phyloP scores from a whole-genome alignment of 2,329 filamentous ascomycete species.

The Trichoderma afroharzianum region DNA sequence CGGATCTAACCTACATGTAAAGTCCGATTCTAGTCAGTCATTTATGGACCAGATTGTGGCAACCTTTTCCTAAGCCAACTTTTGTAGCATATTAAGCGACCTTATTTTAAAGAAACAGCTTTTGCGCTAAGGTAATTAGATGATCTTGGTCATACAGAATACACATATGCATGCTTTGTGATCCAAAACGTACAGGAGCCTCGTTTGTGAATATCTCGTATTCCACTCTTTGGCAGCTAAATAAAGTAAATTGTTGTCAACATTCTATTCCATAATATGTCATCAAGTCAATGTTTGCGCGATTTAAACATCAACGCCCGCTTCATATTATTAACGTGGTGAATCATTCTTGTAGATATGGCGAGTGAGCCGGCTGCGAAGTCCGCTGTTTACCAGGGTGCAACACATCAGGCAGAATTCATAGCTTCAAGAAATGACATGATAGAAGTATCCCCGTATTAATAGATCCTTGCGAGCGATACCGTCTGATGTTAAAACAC shows the following conservation, averaged over 20 bases:
- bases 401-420: not conserved
- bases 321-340: not conserved
- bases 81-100: not conserved
- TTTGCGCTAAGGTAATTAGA: not conserved
- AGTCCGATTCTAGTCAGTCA: not conserved
- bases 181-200: not conserved
- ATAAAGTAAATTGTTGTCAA: not conserved
- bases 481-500: not conserved
- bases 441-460: not conserved
- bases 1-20: not conserved
- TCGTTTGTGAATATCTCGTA: not conserved
- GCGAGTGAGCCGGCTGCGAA: not conserved
- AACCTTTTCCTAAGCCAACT: not conserved
- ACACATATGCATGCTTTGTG: not conserved
- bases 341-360: not conserved
- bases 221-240: not conserved
- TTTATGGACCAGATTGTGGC: not conserved
- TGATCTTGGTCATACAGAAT: not conserved
- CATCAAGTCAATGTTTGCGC: not conserved
- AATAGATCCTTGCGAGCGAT: not conserved
- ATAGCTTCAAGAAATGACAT: not conserved
- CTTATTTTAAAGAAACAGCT: not conserved
- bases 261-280: not conserved
- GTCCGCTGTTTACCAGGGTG: not conserved
- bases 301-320: not conserved